A percentile compares a stretch with the other conserved stretches of the same genome.
phyloP scores from a whole-genome alignment of 768 basidiomycete genomes.

The Ramaria sp. region DNA sequence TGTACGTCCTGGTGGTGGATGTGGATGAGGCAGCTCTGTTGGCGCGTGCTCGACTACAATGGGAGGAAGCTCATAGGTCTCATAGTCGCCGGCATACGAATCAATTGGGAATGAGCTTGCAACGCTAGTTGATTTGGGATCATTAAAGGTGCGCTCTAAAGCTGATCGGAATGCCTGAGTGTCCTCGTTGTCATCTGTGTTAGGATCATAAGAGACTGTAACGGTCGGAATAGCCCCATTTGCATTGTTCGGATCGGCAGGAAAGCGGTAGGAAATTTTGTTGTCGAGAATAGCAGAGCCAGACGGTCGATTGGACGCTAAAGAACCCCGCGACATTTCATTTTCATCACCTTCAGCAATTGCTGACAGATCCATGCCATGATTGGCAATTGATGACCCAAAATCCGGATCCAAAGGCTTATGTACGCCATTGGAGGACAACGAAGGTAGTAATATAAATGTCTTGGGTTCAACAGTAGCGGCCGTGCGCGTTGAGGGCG shows the following conservation, averaged over 20 bases:
- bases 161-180: constrained; percentile 15
- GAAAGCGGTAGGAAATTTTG: constrained; percentile 1
- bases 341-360: constrained; percentile 63
- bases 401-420: constrained; percentile 22
- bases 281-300: constrained; percentile 3
- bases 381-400: constrained; percentile 8
- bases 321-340: constrained; percentile 12
- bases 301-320: constrained; percentile 4
- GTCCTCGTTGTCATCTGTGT: constrained; percentile 10
- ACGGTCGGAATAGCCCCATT: constrained; percentile 17
- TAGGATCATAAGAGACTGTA: not conserved
- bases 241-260: constrained; percentile 12
- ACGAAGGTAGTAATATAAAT: not conserved
- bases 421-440: not conserved
- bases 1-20: constrained; percentile 18
- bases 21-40: constrained; percentile 21
- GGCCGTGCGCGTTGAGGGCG: not conserved
- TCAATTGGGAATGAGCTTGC: constrained; percentile 8
- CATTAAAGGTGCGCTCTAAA: constrained; percentile 13
- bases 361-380: constrained; percentile 39
- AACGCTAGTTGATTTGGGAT: constrained; percentile 6
- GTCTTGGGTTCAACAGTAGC: not conserved
- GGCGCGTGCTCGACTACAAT: constrained; percentile 15
- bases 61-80: constrained; percentile 8
- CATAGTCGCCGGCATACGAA: constrained; percentile 6